Conservation (phyloP, 2,329 filamentous ascomycete species). For the Cordyceps militaris region DNA sequence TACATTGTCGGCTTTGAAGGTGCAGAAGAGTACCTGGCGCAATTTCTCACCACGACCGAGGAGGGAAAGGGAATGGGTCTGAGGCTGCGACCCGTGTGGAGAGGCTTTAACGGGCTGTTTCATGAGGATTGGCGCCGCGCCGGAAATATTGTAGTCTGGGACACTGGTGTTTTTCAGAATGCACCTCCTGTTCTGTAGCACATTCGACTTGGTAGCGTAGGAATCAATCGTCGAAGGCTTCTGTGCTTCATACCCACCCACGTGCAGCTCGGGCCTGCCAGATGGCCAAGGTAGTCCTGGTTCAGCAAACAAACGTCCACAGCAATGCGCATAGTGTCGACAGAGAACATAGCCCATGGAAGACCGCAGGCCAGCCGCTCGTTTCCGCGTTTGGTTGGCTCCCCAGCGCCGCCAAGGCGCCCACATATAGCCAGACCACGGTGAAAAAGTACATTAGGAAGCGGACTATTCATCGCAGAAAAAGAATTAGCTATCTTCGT, state of each 20-base stretch:
- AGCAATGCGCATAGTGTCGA: too few species aligned
- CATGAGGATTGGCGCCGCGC: constrained; percentile 53
- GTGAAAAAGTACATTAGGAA: neutral
- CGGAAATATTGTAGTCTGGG: constrained; percentile 55
- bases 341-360: neutral
- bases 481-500: too few species aligned
- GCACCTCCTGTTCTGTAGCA: neutral
- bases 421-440: neutral
- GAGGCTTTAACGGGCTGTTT: constrained; percentile 53
- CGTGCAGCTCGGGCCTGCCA: too few species aligned
- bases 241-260: too few species aligned
- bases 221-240: too few species aligned
- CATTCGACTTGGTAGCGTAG: neutral
- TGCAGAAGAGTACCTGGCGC: constrained; percentile 39
- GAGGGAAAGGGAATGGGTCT: constrained; percentile 36
- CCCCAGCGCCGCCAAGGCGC: neutral
- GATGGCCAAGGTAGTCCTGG: too few species aligned
- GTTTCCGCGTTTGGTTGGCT: neutral
- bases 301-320: too few species aligned
- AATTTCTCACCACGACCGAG: constrained; percentile 35
- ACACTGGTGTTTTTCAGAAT: constrained; percentile 32
- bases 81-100: constrained; percentile 44
- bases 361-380: too few species aligned
- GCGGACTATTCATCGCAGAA: neutral
- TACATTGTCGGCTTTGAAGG: constrained; percentile 58